phyloP scores from a whole-genome alignment of 176 grass and related monocot species.

The Bromus sterilis region DNA sequence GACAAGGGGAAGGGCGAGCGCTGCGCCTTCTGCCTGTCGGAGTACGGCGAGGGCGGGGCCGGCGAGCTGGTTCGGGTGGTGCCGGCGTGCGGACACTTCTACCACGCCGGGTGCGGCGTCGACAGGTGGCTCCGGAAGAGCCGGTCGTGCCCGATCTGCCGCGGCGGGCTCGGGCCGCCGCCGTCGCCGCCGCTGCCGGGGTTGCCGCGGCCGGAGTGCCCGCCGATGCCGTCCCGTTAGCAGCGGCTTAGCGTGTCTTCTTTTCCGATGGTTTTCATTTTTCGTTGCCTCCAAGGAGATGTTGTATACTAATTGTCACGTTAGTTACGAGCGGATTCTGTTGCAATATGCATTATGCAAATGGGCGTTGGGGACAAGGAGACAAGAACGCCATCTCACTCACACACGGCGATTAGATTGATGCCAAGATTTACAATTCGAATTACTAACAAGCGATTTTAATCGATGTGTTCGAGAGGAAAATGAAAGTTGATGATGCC shows the following conservation, averaged over 20 bases:
- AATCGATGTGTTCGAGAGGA: too few relatives aligned
- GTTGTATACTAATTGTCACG: background rate
- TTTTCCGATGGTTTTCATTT: background rate
- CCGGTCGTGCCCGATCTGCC: slow-evolving; percentile 29
- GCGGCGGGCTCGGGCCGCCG: background rate
- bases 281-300: background rate
- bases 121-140: slow-evolving; percentile 39
- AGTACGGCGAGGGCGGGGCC: background rate
- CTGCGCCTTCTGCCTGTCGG: slow-evolving; percentile 26
- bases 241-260: background rate
- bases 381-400: too few relatives aligned
- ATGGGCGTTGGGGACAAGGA: background rate
- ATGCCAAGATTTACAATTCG: background rate
- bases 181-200: background rate
- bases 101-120: slow-evolving; percentile 26
- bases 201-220: slow-evolving; percentile 9
- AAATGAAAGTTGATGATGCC: background rate
- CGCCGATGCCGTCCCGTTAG: slow-evolving; percentile 1
- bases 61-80: slow-evolving; percentile 31
- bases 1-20: background rate
- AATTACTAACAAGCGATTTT: too few relatives aligned
- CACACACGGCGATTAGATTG: background rate
- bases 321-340: background rate
- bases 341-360: background rate
- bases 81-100: slow-evolving; percentile 48